A percentile compares a stretch with the other conserved stretches of the same genome.
These are phyloP conservation scores for Pseudogymnoascus pannorum DNA, from an alignment of 2,329 filamentous ascomycete genomes.

Conservation along the genomic window DNA sequence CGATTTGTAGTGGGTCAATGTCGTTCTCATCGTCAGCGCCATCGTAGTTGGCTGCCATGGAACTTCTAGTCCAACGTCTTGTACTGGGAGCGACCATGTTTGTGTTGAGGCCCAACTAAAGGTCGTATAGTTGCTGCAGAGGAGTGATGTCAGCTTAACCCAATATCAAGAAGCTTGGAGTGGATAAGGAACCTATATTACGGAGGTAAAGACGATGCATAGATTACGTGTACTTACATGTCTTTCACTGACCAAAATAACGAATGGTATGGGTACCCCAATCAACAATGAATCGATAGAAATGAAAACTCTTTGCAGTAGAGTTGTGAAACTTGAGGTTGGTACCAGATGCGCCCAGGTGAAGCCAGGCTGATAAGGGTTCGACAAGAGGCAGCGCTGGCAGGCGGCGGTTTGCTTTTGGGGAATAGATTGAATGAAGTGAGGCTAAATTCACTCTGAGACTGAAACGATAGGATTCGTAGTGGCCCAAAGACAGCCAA, in stretches of 20 bases:
- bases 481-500: neutral
- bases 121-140: neutral
- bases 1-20: constrained; percentile 10
- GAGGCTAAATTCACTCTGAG: neutral
- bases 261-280: neutral
- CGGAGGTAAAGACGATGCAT: neutral
- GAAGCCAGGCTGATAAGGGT: neutral
- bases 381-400: neutral
- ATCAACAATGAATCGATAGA: neutral
- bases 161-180: neutral
- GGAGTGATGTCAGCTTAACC: neutral
- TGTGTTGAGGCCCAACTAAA: neutral
- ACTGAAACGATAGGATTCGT: neutral
- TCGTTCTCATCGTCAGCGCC: constrained; percentile 15
- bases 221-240: neutral
- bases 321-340: neutral
- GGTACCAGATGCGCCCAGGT: neutral
- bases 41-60: constrained; percentile 6
- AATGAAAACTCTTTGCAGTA: neutral
- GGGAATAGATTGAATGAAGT: neutral
- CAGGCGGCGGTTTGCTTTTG: neutral
- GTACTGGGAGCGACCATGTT: neutral
- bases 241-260: neutral
- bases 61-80: constrained; percentile 4
- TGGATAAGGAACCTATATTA: neutral